A percentile compares a stretch with the other conserved stretches of the same genome.
Conservation (phyloP, 129 eudicot genomes). For the Kitagawia praeruptora region DNA sequence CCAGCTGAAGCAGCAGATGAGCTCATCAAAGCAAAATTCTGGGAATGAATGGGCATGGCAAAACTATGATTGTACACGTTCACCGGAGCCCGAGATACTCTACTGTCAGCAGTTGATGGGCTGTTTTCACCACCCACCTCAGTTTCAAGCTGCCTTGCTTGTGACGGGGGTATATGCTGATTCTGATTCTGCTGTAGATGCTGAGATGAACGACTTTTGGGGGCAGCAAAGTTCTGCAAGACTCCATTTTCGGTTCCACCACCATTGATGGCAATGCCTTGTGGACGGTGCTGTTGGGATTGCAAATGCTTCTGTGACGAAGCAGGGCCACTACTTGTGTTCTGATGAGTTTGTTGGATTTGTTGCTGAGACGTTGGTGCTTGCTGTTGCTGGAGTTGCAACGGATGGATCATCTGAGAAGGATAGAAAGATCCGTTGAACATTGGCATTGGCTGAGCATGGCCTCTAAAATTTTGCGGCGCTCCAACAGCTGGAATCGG, state of each 20-base stretch:
- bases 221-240: conserved; percentile 41
- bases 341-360: conserved; percentile 48
- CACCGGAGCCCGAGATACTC: conserved; percentile 48
- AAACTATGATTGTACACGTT: conserved; percentile 66
- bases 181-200: no score
- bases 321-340: conserved; percentile 49
- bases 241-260: conserved; percentile 44
- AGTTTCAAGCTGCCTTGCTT: conserved; percentile 44
- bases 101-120: conserved; percentile 65
- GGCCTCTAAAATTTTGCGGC: conserved; percentile 68
- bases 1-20: conserved; percentile 34
- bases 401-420: conserved; percentile 80
- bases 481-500: conserved; percentile 79
- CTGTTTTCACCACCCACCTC: conserved; percentile 67
- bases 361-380: conserved; percentile 41
- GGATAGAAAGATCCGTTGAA: conserved; percentile 74
- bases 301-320: conserved; percentile 83
- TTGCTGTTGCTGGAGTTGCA: conserved; percentile 63
- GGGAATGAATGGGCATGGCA: conserved; percentile 61
- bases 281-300: conserved; percentile 57
- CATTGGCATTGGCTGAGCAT: conserved; percentile 70
- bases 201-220: conserved; percentile 45
- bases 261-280: conserved; percentile 39
- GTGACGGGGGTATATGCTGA: conserved; percentile 27
- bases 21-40: conserved; percentile 54